Percentiles rank a stretch among this genome's conserved stretches.
These are phyloP conservation scores for Graphilbum fragrans DNA, from an alignment of 2,329 filamentous ascomycete genomes.

Conservation along the genomic window DNA sequence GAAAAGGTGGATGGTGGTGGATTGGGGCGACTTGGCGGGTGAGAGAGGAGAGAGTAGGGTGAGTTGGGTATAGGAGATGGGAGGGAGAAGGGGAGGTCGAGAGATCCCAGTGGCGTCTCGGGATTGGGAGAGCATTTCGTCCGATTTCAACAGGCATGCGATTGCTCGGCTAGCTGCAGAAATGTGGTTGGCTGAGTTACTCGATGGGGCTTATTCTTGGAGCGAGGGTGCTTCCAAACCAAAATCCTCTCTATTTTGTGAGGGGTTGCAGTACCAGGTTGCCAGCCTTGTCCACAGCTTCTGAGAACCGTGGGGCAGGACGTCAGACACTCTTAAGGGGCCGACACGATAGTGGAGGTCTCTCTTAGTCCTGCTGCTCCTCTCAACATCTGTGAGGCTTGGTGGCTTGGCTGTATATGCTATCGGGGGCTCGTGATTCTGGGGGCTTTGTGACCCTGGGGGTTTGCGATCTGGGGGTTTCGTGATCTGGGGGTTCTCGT, in stretches of 20 bases:
- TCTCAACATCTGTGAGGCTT: conserved; percentile 2
- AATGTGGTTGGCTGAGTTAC: conserved; percentile 54
- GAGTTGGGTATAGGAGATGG: conserved; percentile 1
- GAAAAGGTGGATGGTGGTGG: background rate
- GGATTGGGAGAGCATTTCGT: conserved; percentile 63
- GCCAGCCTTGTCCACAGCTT: too few species aligned
- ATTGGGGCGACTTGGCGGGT: background rate
- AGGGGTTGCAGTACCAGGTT: background rate
- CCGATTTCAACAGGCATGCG: conserved; percentile 94
- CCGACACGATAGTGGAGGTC: background rate
- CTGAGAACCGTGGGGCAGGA: too few species aligned
- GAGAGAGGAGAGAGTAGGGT: background rate
- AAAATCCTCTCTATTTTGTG: background rate
- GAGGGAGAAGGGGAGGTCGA: conserved; percentile 16
- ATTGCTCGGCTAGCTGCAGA: conserved; percentile 52
- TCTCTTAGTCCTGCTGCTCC: background rate
- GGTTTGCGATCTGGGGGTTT: background rate
- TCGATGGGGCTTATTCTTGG: conserved; percentile 99
- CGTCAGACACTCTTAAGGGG: background rate
- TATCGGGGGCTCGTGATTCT: background rate
- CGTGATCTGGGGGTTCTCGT: conserved; percentile 11
- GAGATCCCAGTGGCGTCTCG: conserved; percentile 13
- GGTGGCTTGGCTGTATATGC: background rate
- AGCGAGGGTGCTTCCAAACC: conserved; percentile 57
- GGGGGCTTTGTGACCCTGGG: background rate